A percentile compares a stretch with the other conserved stretches of the same genome.
Evolutionary conservation across 306 rosid genomes (phyloP).

Genomic region (Prunus fruticosa): DNA sequence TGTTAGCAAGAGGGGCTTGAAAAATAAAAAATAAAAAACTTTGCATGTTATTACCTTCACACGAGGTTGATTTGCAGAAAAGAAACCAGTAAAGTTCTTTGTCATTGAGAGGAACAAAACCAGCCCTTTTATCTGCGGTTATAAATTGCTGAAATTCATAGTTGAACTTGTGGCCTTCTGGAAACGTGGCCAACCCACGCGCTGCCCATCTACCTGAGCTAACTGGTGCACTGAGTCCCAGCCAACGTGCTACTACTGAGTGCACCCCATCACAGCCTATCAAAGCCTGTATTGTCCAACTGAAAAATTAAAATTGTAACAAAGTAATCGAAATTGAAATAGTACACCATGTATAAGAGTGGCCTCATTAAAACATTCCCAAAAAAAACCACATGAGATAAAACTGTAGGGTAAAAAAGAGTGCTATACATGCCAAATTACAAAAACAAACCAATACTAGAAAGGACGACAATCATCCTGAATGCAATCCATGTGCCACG

Average conservation of each 20-base stretch:
- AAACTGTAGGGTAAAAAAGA: too few species aligned
- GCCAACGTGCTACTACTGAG: slow-evolving; percentile 25
- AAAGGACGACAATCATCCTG: too few species aligned
- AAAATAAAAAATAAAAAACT: too few species aligned
- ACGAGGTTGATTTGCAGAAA: not conserved
- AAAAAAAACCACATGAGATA: too few species aligned
- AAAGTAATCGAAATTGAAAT: too few species aligned
- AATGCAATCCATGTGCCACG: too few species aligned
- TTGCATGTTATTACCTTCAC: not conserved
- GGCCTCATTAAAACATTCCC: too few species aligned
- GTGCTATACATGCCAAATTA: too few species aligned
- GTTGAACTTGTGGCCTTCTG: slow-evolving; percentile 26
- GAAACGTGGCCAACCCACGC: slow-evolving; percentile 27
- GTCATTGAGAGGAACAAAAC: slow-evolving; percentile 23
- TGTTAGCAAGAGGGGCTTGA: too few species aligned
- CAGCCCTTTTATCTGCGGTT: slow-evolving; percentile 20
- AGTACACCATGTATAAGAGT: too few species aligned
- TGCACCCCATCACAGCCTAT: slow-evolving; percentile 37
- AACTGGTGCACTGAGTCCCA: slow-evolving; percentile 21
- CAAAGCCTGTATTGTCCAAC: slow-evolving; percentile 9
- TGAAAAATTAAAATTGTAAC: too few species aligned
- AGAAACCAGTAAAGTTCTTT: slow-evolving; percentile 27
- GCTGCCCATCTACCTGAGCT: slow-evolving; percentile 23
- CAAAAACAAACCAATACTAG: too few species aligned
- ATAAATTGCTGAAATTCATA: slow-evolving; percentile 1